Conservation (phyloP, 495 filamentous ascomycete species). For the Darksidea phi region DNA sequence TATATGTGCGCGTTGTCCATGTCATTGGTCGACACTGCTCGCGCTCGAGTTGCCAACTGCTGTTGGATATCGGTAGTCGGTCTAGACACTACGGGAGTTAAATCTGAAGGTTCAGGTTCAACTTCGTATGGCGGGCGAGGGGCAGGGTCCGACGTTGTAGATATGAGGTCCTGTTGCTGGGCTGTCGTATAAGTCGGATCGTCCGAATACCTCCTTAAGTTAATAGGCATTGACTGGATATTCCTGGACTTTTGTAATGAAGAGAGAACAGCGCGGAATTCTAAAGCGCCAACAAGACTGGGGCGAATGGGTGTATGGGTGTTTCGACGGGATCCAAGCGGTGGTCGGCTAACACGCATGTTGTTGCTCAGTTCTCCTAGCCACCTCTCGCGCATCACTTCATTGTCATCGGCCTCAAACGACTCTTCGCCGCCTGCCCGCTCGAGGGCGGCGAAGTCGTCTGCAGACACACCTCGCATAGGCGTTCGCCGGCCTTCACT, state of each 20-base stretch:
- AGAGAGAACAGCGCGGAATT: constrained; percentile 86
- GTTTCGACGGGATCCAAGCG: constrained; percentile 62
- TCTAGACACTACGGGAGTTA: constrained; percentile 29
- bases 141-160: constrained; percentile 51
- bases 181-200: constrained; percentile 50
- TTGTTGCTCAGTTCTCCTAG: constrained; percentile 81
- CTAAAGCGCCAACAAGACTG: constrained; percentile 87
- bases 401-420: constrained; percentile 63
- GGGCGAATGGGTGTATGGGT: constrained; percentile 83
- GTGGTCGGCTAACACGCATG: constrained; percentile 81
- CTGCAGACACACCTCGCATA: constrained; percentile 52
- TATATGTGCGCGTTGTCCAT: constrained; percentile 38
- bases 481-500: constrained; percentile 53
- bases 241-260: constrained; percentile 77
- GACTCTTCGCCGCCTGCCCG: constrained; percentile 53
- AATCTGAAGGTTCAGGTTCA: constrained; percentile 31
- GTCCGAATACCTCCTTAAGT: constrained; percentile 70
- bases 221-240: constrained; percentile 64
- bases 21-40: constrained; percentile 71
- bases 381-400: constrained; percentile 70
- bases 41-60: constrained; percentile 44
- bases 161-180: constrained; percentile 53
- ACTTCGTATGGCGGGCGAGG: constrained; percentile 38
- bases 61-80: constrained; percentile 40
- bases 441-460: constrained; percentile 75